These are phyloP conservation scores for Limtongia smithiae DNA, from an alignment of 805 yeast genomes.

Conservation along the genomic window DNA sequence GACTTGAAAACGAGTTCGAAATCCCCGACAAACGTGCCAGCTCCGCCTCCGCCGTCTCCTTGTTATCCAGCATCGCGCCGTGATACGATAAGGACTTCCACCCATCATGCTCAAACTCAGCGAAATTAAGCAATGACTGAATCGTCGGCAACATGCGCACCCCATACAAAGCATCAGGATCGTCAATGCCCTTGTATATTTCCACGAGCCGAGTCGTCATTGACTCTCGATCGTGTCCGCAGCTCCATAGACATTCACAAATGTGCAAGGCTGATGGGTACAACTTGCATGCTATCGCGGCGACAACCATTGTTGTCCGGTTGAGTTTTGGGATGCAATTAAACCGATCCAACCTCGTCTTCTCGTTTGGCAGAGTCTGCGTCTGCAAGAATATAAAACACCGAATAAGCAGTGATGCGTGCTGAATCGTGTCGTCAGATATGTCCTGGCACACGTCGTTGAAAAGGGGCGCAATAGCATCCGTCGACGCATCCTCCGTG, in stretches of 20 bases:
- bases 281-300: conserved; percentile 32
- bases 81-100: conserved; percentile 50
- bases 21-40: conserved; percentile 26
- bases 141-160: conserved; percentile 58
- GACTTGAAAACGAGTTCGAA: conserved; percentile 43
- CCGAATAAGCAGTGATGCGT: conserved; percentile 17
- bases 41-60: neutral
- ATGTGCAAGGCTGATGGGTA: conserved; percentile 37
- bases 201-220: conserved; percentile 29
- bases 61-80: conserved; percentile 52
- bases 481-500: neutral
- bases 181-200: conserved; percentile 55
- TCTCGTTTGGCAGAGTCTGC: conserved; percentile 6
- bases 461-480: conserved; percentile 8
- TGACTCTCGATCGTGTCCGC: conserved; percentile 12
- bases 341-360: conserved; percentile 29
- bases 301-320: conserved; percentile 18
- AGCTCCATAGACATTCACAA: conserved; percentile 36
- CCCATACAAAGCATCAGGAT: conserved; percentile 62
- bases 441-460: conserved; percentile 4
- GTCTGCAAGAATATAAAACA: conserved; percentile 21
- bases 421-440: conserved; percentile 4
- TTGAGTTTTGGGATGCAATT: conserved; percentile 26
- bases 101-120: conserved; percentile 22
- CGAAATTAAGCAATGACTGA: conserved; percentile 45